A percentile compares a stretch with the other conserved stretches of the same genome.
Conservation (phyloP, 495 filamentous ascomycete genomes). For the Hypoxylon cercidicola region DNA sequence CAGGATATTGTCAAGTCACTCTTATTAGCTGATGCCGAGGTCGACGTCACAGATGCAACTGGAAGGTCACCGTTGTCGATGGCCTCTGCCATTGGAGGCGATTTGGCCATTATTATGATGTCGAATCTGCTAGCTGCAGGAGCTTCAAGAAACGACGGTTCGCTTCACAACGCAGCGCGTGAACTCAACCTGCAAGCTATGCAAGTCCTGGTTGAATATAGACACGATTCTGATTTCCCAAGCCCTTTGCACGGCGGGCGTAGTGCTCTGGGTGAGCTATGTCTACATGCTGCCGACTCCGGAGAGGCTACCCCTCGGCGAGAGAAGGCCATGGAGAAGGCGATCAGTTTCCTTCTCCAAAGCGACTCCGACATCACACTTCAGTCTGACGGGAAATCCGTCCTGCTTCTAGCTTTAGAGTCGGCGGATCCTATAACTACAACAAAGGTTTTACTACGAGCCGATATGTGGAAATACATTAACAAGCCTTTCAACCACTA, state of each 20-base stretch:
- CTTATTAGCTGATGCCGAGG: constrained; percentile 57
- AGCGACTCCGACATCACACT: constrained; percentile 54
- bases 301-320: constrained; percentile 48
- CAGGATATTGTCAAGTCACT: constrained; percentile 56
- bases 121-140: constrained; percentile 55
- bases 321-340: constrained; percentile 61
- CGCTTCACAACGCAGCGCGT: constrained; percentile 59
- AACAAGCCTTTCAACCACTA: constrained; percentile 58
- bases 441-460: constrained; percentile 55
- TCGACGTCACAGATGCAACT: constrained; percentile 53
- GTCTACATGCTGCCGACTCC: constrained; percentile 54
- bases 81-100: constrained; percentile 59
- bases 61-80: constrained; percentile 60
- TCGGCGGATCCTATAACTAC: constrained; percentile 56
- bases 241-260: constrained; percentile 59
- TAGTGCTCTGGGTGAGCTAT: constrained; percentile 60
- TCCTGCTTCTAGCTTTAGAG: constrained; percentile 57
- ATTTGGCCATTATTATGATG: constrained; percentile 57
- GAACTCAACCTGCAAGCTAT: constrained; percentile 57
- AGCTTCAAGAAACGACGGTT: constrained; percentile 59
- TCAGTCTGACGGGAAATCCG: constrained; percentile 56
- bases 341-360: constrained; percentile 54
- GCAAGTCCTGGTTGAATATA: constrained; percentile 54
- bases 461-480: constrained; percentile 58
- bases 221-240: constrained; percentile 61